These are phyloP conservation scores for Taphrina betulina DNA, from an alignment of 1,139 yeast genomes.

Conservation along the genomic window DNA sequence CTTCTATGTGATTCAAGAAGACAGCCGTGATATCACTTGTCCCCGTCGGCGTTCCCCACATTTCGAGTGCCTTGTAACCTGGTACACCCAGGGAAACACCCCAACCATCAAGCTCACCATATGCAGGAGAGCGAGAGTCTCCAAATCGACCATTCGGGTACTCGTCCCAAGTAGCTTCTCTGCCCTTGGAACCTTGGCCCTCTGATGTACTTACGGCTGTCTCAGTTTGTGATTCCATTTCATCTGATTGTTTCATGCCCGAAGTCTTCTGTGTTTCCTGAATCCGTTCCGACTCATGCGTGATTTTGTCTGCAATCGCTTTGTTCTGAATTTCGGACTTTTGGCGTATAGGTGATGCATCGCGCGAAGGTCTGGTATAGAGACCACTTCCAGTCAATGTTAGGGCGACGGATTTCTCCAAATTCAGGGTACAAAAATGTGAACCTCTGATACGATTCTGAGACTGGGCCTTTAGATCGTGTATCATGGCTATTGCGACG, in stretches of 20 bases:
- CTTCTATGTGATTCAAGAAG: conserved; percentile 71
- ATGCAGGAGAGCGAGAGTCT: conserved; percentile 91
- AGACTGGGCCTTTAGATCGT: conserved; percentile 54
- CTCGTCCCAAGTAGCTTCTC: conserved; percentile 98
- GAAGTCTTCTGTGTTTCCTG: background rate
- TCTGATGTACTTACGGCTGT: conserved; percentile 28
- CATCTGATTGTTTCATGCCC: background rate
- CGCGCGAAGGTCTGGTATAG: conserved; percentile 24
- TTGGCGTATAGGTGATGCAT: conserved; percentile 15
- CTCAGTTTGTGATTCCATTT: background rate
- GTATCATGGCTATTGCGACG: conserved; percentile 63
- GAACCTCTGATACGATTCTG: conserved; percentile 63
- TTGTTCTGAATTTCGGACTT: background rate
- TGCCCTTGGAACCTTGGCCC: conserved; percentile 54
- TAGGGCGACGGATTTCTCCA: conserved; percentile 88
- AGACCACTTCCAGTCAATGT: conserved; percentile 60
- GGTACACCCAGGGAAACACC: conserved; percentile 85
- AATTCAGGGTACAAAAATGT: conserved; percentile 84
- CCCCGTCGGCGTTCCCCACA: conserved; percentile 83
- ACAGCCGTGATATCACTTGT: conserved; percentile 62
- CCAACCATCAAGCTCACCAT: conserved; percentile 96
- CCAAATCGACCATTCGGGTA: conserved; percentile 98
- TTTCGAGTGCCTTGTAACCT: conserved; percentile 62
- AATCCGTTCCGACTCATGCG: background rate
- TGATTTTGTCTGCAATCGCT: background rate